Evolutionary conservation across 768 basidiomycete genomes (phyloP).

Genomic region (Cytidiella melzeri): DNA sequence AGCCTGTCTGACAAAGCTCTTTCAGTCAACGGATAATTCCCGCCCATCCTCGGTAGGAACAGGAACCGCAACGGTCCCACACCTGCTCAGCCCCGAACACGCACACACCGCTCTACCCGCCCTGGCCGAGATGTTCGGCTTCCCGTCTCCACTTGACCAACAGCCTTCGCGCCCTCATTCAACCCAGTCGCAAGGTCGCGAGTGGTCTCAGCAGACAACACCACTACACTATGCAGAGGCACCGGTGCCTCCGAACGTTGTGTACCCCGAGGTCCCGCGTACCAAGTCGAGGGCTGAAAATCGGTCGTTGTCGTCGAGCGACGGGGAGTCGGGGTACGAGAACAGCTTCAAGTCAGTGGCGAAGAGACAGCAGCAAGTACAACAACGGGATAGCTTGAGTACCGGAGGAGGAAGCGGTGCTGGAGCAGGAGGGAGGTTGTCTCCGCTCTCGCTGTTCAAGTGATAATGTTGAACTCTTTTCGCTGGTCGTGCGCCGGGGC

Average conservation of each 20-base stretch:
- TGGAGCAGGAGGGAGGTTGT: slow-evolving; percentile 2
- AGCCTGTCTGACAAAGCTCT: neutral
- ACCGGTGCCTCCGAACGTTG: slow-evolving; percentile 6
- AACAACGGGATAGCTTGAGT: neutral
- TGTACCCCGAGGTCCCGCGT: slow-evolving; percentile 11
- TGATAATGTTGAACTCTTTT: too few species aligned
- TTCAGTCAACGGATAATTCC: slow-evolving; percentile 18
- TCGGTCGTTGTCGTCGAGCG: neutral
- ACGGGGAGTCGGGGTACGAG: neutral
- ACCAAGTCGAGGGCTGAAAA: slow-evolving; percentile 3
- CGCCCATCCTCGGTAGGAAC: slow-evolving; percentile 15
- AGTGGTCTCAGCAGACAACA: neutral
- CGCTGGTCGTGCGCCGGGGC: too few species aligned
- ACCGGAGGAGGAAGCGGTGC: neutral
- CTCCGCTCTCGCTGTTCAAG: slow-evolving; percentile 2
- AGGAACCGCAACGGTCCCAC: slow-evolving; percentile 13
- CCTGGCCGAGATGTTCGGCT: slow-evolving; percentile 5
- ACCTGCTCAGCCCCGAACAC: slow-evolving; percentile 26
- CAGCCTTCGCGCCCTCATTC: neutral
- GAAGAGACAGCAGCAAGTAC: too few species aligned
- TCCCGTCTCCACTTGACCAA: neutral
- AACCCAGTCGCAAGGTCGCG: neutral
- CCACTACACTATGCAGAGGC: slow-evolving; percentile 4
- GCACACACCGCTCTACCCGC: slow-evolving; percentile 14
- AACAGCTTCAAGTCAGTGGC: neutral